Evolutionary conservation across 2,329 filamentous ascomycete genomes (phyloP).

Genomic region (Pseudopyricularia javanii): DNA sequence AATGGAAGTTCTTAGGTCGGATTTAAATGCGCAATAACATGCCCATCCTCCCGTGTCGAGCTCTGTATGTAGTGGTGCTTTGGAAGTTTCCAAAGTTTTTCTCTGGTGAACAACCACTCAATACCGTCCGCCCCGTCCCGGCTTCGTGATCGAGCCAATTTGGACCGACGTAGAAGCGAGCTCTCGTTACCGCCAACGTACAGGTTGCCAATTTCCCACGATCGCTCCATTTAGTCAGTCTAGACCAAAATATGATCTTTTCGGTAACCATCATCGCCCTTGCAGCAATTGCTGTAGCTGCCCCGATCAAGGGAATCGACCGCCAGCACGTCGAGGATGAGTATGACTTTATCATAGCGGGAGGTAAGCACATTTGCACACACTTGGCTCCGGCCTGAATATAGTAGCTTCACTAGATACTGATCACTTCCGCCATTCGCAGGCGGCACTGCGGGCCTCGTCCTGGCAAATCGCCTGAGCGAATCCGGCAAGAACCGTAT

Average conservation of each 20-base stretch:
- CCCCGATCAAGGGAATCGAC: background rate
- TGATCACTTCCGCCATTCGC: background rate
- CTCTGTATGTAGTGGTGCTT: no score
- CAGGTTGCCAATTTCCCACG: no score
- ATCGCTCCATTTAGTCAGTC: background rate
- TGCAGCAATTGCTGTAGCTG: background rate
- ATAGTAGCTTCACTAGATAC: no score
- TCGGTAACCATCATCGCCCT: background rate
- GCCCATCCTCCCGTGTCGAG: no score
- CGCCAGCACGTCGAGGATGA: background rate
- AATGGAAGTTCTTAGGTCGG: no score
- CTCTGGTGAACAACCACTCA: no score
- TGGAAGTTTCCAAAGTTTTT: no score
- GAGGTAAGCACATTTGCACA: background rate
- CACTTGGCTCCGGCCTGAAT: background rate
- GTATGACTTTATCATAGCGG: conserved; percentile 3
- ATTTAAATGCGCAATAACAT: no score
- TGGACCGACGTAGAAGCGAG: no score
- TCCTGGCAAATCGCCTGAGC: conserved; percentile 12
- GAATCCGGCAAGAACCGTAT: conserved; percentile 12
- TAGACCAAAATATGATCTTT: background rate
- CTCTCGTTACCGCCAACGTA: no score
- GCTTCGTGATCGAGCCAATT: no score
- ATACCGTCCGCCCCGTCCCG: no score
- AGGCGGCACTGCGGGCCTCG: conserved; percentile 14